These are phyloP conservation scores for Pyrus pyrifolia DNA, from an alignment of 306 rosid species.

Conservation along the genomic window DNA sequence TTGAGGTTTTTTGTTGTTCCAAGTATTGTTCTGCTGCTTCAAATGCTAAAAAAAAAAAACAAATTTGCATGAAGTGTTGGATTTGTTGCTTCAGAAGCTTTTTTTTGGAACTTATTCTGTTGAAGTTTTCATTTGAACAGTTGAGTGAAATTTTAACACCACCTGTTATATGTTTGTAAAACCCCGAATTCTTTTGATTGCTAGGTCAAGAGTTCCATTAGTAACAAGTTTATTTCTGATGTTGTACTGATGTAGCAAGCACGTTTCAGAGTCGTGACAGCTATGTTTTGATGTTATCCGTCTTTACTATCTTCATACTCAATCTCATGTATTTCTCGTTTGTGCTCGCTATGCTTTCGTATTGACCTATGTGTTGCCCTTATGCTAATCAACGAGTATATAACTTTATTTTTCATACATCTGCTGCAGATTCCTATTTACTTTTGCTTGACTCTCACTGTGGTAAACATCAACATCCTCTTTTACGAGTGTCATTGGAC, in stretches of 20 bases:
- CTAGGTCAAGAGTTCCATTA: neutral
- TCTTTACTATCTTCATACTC: neutral
- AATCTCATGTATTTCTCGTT: neutral
- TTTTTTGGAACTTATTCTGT: neutral
- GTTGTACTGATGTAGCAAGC: neutral
- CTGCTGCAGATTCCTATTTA: conserved; percentile 1
- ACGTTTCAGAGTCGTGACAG: neutral
- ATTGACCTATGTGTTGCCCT: neutral
- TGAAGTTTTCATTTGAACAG: neutral
- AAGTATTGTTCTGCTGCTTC: neutral
- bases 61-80: neutral
- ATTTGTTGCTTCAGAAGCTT: neutral
- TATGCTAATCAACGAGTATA: neutral
- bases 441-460: neutral
- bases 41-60: neutral
- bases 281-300: neutral
- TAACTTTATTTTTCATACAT: neutral
- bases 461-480: neutral
- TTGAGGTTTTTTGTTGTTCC: neutral
- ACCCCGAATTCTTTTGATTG: neutral
- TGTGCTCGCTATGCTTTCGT: neutral
- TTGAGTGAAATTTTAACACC: neutral
- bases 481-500: neutral
- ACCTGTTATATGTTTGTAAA: neutral
- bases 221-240: neutral